phyloP scores from a whole-genome alignment of 177 flowering plant species.

The Vitis hybrid region DNA sequence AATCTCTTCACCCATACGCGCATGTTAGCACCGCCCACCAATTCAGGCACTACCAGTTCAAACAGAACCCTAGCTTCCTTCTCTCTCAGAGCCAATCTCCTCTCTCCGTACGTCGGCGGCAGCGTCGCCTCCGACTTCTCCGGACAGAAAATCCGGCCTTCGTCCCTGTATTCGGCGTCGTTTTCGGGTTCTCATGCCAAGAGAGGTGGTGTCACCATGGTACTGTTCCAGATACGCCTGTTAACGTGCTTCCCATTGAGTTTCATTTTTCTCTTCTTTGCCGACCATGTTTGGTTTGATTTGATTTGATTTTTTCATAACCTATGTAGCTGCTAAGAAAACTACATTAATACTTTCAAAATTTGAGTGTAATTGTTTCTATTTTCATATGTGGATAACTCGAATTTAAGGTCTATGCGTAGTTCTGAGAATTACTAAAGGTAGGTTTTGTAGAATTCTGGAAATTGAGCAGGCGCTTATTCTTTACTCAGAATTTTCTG shows the following conservation, averaged over 20 bases:
- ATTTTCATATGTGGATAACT: too few species aligned
- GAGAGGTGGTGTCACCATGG: constrained; percentile 63
- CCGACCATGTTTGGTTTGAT: background rate
- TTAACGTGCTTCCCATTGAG: background rate
- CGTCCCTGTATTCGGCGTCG: constrained; percentile 29
- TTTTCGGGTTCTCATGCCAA: constrained; percentile 31
- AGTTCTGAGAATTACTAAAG: too few species aligned
- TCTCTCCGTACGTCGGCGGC: constrained; percentile 44
- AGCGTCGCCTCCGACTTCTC: constrained; percentile 39
- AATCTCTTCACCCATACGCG: constrained; percentile 23
- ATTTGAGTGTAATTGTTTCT: too few species aligned
- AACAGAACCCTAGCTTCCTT: constrained; percentile 19
- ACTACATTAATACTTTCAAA: too few species aligned
- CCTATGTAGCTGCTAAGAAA: too few species aligned
- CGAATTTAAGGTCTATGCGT: too few species aligned
- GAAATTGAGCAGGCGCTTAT: too few species aligned
- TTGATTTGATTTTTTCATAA: background rate
- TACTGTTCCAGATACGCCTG: constrained; percentile 7
- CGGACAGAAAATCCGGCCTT: constrained; percentile 46
- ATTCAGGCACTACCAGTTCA: constrained; percentile 4
- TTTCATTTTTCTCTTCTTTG: background rate
- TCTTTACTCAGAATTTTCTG: too few species aligned
- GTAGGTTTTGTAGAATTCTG: too few species aligned
- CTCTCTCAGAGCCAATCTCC: constrained; percentile 20
- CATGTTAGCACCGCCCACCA: constrained; percentile 9